Evolutionary conservation across 164 flowering plant genomes (phyloP), one percentile per base, ranked within the genome.

Genomic region (Vitis amurensis): DNA sequence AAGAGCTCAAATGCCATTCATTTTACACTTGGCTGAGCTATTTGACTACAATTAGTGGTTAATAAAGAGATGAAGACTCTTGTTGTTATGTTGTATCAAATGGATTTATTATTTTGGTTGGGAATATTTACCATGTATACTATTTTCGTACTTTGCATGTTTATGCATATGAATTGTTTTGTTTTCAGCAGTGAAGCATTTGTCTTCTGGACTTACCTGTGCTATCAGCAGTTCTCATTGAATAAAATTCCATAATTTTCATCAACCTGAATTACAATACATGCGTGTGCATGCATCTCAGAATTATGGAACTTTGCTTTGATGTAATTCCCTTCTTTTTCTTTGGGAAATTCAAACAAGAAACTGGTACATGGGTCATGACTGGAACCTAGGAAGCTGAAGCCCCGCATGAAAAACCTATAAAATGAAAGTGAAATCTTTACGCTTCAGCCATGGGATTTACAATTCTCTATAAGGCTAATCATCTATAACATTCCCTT

Each of bases 21-120:
- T 75, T 76, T 71, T 74, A 60, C 53, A 27, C 65, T 77, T 76
- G 74, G 76, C 73, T 30, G 77, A 72, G 82, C 76, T 71, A 58
- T 37, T 56, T 65, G 66, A 50, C 60, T 63, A 50, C 72, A 59
- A 9, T 52, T 67, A 55, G 48, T 47, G 67, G 63, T 29, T 52
- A 73, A 74, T 79, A 69, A 75, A 69, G 74, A 56, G 71, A 71
- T 67, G 19, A 55, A 56, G 68, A 60, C 68, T 68, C 64, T 51
- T 67, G 51, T 70, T 67, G 52, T 50, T 61, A 30, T 59, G 57
- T 75, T 75, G 69, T 72, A 69, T 63, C 59, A 44, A 15, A 58
- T 27, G 57, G 68, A 64, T 47, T 71, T 50, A 10, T 56, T 31
- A 9, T 4, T 71, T 60, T 56, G 48, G 8, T 67, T 64, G 47